These are phyloP conservation scores for Tricharina praecox DNA, from an alignment of 495 filamentous ascomycete genomes.

Conservation along the genomic window DNA sequence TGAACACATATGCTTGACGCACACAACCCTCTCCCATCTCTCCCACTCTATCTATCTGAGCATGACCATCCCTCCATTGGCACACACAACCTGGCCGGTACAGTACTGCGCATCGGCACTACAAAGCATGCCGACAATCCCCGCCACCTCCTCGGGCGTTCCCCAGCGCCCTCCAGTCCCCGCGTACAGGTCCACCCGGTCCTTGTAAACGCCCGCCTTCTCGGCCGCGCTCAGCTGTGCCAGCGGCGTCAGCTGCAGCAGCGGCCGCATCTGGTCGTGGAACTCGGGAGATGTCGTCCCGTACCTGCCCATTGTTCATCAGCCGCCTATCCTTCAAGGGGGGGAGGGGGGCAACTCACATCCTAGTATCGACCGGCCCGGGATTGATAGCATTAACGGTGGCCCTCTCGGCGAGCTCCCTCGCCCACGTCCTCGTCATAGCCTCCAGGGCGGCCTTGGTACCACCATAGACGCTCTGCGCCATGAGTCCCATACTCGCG, in stretches of 20 bases:
- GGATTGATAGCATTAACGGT: constrained; percentile 86
- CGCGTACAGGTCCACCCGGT: constrained; percentile 40
- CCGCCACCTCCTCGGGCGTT: constrained; percentile 62
- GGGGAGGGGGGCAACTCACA: constrained; percentile 37
- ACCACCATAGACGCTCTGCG: constrained; percentile 66
- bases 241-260: constrained; percentile 53
- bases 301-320: constrained; percentile 2
- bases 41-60: background rate
- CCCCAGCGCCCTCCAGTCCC: constrained; percentile 54
- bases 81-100: constrained; percentile 71
- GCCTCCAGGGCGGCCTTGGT: constrained; percentile 79
- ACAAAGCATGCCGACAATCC: constrained; percentile 72
- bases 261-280: constrained; percentile 37
- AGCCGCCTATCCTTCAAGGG: background rate
- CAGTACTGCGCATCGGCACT: constrained; percentile 55
- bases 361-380: constrained; percentile 70
- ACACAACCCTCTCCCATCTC: no score
- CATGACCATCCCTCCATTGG: constrained; percentile 59
- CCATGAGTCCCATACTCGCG: constrained; percentile 47
- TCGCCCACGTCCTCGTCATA: constrained; percentile 82
- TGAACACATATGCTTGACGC: no score
- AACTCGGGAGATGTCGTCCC: constrained; percentile 27
- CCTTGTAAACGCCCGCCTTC: constrained; percentile 42
- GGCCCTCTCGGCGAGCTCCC: constrained; percentile 57
- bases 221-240: constrained; percentile 31